Percentiles rank a stretch among this genome's conserved stretches.
These are phyloP conservation scores for Cytospora paraplurivora DNA, from an alignment of 2,329 filamentous ascomycete species.

Conservation along the genomic window DNA sequence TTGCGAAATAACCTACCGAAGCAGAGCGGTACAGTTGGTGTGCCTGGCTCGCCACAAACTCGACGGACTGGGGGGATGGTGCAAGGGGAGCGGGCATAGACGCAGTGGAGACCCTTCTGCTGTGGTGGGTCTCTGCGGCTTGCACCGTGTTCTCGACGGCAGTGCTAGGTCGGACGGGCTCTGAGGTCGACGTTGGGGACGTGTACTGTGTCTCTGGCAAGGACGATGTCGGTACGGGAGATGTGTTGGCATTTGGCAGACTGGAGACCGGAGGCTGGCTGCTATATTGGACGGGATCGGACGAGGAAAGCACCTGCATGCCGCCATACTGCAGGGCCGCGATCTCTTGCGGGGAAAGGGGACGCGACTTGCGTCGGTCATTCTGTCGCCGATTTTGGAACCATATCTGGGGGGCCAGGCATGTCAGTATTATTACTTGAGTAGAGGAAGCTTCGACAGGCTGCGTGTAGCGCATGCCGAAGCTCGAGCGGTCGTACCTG, in stretches of 20 bases:
- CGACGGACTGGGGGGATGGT: conserved; percentile 33
- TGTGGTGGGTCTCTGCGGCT: conserved; percentile 6
- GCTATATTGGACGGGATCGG: conserved; percentile 43
- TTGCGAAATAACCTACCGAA: conserved; percentile 55
- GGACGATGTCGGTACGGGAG: conserved; percentile 16
- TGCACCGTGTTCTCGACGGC: conserved; percentile 11
- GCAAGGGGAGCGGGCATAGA: conserved; percentile 13
- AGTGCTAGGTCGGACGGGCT: conserved; percentile 18
- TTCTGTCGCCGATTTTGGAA: conserved; percentile 96
- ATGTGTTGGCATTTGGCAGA: conserved; percentile 20
- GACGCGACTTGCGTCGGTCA: conserved; percentile 84
- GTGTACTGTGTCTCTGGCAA: conserved; percentile 15
- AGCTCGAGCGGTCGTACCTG: conserved; percentile 66
- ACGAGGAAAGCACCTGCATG: conserved; percentile 51
- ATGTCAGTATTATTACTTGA: conserved; percentile 21
- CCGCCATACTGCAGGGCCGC: conserved; percentile 60
- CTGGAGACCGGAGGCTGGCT: conserved; percentile 25
- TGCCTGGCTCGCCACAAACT: conserved; percentile 31
- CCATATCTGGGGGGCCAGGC: conserved; percentile 71
- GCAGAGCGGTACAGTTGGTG: conserved; percentile 35
- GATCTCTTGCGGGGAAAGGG: conserved; percentile 77
- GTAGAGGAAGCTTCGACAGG: conserved; percentile 16
- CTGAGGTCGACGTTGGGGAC: conserved; percentile 17
- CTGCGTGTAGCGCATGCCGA: conserved; percentile 4
- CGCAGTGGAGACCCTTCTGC: conserved; percentile 18